phyloP scores from a whole-genome alignment of 164 flowering plant genomes.

The Aristolochia fimbriata region DNA sequence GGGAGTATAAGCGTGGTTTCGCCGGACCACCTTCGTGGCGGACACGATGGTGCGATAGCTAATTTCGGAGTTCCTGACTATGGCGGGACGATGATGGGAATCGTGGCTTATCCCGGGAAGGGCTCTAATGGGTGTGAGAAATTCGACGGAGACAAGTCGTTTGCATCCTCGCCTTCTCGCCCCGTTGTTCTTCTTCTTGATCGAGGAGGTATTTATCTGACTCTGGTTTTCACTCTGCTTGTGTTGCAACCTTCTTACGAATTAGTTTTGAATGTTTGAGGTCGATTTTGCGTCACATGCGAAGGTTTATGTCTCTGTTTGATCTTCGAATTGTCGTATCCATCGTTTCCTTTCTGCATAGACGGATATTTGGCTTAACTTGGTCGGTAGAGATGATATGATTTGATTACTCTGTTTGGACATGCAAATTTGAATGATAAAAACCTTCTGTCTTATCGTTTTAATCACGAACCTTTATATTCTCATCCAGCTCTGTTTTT shows the following conservation, averaged over 20 bases:
- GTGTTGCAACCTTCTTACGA: neutral
- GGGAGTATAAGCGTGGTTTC: slow-evolving; percentile 49
- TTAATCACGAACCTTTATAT: too few relatives aligned
- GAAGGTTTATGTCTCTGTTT: neutral
- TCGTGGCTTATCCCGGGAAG: slow-evolving; percentile 49
- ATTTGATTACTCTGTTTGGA: too few relatives aligned
- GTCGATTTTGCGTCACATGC: neutral
- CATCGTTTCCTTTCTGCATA: neutral
- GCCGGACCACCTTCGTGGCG: slow-evolving; percentile 29
- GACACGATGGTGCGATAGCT: slow-evolving; percentile 66
- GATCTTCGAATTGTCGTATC: neutral
- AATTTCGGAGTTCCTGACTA: slow-evolving; percentile 87
- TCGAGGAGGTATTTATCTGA: slow-evolving; percentile 63
- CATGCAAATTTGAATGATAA: too few relatives aligned
- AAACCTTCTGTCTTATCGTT: too few relatives aligned
- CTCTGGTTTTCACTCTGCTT: neutral
- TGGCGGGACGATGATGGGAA: slow-evolving; percentile 64
- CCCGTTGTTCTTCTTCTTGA: slow-evolving; percentile 69
- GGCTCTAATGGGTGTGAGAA: slow-evolving; percentile 32
- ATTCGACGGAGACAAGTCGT: slow-evolving; percentile 30
- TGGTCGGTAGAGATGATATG: too few relatives aligned
- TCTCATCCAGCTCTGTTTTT: too few relatives aligned
- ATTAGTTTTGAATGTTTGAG: neutral
- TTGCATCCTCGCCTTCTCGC: slow-evolving; percentile 32
- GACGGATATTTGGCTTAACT: too few relatives aligned